Percentiles rank a stretch among this genome's conserved stretches.
Evolutionary conservation across 2,329 filamentous ascomycete genomes (phyloP).

Genomic region (Paecilomyces niveus): DNA sequence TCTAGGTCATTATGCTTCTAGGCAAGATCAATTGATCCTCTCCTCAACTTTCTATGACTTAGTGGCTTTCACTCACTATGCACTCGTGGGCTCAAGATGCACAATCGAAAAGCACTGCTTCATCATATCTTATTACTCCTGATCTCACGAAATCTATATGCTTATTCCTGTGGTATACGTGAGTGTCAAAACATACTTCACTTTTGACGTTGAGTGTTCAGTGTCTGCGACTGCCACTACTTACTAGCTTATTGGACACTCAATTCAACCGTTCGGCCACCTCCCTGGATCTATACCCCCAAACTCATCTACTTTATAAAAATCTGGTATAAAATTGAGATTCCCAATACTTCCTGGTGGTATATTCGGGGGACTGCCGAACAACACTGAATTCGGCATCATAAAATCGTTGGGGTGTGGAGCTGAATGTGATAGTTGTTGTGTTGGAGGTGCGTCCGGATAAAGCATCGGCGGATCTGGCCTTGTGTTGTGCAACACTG

Average conservation of each 20-base stretch:
- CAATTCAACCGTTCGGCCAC: not conserved
- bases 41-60: not conserved
- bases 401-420: not conserved
- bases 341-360: not conserved
- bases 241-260: not conserved
- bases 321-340: not conserved
- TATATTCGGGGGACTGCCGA: not conserved
- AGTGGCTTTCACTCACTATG: not conserved
- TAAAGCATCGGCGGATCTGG: not conserved
- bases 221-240: not conserved
- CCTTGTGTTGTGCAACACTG: not conserved
- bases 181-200: not conserved
- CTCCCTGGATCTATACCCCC: not conserved
- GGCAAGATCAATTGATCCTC: not conserved
- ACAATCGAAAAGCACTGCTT: not conserved
- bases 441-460: not conserved
- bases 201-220: not conserved
- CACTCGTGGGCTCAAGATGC: not conserved
- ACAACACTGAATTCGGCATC: not conserved
- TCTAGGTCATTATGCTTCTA: not conserved
- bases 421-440: not conserved
- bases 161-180: not conserved
- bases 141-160: not conserved
- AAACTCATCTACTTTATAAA: not conserved
- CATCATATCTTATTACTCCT: not conserved